A percentile compares a stretch with the other conserved stretches of the same genome.
phyloP scores from a whole-genome alignment of 768 basidiomycete species.

The Lentinula raphanica region DNA sequence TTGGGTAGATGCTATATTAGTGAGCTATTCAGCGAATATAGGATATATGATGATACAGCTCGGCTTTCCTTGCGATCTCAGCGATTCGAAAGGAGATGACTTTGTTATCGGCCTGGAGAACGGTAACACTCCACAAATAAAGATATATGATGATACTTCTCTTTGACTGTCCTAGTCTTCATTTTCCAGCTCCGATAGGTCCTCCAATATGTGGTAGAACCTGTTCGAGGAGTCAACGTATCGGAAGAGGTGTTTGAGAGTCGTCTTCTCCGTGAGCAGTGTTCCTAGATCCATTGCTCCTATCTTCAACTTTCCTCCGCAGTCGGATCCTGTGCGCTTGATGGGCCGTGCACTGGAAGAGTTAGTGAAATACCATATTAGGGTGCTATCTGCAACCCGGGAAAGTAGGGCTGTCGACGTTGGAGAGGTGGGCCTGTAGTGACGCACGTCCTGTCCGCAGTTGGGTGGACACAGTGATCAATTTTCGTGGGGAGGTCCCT shows the following conservation, averaged over 20 bases:
- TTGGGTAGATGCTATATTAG: too few species aligned
- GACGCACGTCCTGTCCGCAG: constrained; percentile 24
- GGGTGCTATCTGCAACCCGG: not conserved
- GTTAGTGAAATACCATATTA: constrained; percentile 12
- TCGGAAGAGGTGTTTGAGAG: not conserved
- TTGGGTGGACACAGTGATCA: constrained; percentile 20
- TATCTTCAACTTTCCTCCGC: not conserved
- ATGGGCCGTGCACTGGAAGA: constrained; percentile 4
- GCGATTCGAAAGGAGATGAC: too few species aligned
- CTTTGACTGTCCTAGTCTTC: too few species aligned
- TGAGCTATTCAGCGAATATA: too few species aligned
- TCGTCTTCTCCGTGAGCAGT: not conserved
- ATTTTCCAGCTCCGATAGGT: too few species aligned
- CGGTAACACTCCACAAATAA: too few species aligned
- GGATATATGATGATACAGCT: too few species aligned
- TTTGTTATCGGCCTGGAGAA: too few species aligned
- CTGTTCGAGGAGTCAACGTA: not conserved
- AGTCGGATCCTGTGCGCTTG: not conserved
- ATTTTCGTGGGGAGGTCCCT: not conserved
- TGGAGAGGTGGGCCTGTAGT: constrained; percentile 20
- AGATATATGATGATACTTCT: too few species aligned
- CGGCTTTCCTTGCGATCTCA: too few species aligned
- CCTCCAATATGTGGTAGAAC: not conserved
- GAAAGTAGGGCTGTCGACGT: constrained; percentile 4
- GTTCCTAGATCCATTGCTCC: not conserved